Percentiles rank a stretch among this genome's conserved stretches.
Evolutionary conservation across 169 alveolate species (phyloP).

Genomic region (Sarcocystis neurona): DNA sequence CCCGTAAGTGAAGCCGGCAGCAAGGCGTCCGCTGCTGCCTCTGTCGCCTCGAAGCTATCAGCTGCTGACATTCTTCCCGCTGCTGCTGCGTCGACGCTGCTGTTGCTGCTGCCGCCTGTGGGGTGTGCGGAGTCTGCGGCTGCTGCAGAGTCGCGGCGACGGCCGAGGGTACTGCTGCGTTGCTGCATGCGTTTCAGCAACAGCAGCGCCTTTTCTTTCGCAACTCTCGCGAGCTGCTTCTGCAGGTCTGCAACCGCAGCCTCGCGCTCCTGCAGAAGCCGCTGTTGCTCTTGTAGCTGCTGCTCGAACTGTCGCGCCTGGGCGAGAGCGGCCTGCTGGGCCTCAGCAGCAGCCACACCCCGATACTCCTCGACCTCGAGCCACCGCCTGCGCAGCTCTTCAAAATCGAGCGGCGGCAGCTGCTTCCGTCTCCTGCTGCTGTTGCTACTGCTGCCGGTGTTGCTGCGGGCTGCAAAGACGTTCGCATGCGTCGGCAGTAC

Average conservation of each 20-base stretch:
- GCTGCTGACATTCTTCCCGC: no score
- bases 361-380: constrained; percentile 7
- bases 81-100: no score
- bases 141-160: neutral
- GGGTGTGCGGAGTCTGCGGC: neutral
- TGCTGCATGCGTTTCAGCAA: constrained; percentile 3
- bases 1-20: no score
- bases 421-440: neutral
- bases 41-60: no score
- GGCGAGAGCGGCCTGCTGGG: constrained; percentile 5
- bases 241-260: neutral
- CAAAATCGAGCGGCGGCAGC: constrained; percentile 26
- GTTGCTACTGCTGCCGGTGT: no score
- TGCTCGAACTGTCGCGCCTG: neutral
- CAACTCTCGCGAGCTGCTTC: constrained; percentile 13
- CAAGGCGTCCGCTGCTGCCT: no score
- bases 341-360: constrained; percentile 20
- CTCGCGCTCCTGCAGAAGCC: neutral
- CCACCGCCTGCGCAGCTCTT: constrained; percentile 18
- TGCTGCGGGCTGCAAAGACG: no score
- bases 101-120: neutral
- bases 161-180: neutral
- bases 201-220: constrained; percentile 21
- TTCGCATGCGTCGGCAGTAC: constrained; percentile 1
- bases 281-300: neutral